Evolutionary conservation across 495 filamentous ascomycete species (phyloP).

Genomic region (Penicillium pulvis): DNA sequence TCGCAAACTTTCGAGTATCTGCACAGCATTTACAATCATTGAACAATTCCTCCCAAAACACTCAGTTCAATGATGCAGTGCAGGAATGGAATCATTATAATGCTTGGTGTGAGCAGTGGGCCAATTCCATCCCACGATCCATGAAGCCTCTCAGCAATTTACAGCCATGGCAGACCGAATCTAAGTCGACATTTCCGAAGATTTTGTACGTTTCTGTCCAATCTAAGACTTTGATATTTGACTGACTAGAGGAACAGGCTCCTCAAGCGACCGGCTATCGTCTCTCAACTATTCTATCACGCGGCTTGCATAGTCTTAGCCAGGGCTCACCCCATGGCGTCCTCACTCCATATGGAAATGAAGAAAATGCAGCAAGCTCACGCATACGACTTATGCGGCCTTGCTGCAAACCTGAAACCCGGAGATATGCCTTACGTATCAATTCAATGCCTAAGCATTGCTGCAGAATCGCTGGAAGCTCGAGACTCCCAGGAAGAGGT

Average conservation of each 20-base stretch:
- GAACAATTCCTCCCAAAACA: slow-evolving; percentile 50
- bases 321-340: slow-evolving; percentile 71
- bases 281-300: slow-evolving; percentile 91
- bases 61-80: slow-evolving; percentile 63
- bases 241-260: slow-evolving; percentile 56
- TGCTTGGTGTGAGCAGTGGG: slow-evolving; percentile 78
- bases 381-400: slow-evolving; percentile 82
- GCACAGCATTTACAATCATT: slow-evolving; percentile 61
- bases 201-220: slow-evolving; percentile 67
- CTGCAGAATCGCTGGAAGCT: slow-evolving; percentile 70
- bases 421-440: slow-evolving; percentile 75
- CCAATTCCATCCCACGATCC: slow-evolving; percentile 70
- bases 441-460: slow-evolving; percentile 75
- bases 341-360: slow-evolving; percentile 60
- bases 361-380: slow-evolving; percentile 67
- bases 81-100: slow-evolving; percentile 79
- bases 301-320: slow-evolving; percentile 78
- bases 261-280: slow-evolving; percentile 75
- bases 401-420: slow-evolving; percentile 82
- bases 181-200: slow-evolving; percentile 79
- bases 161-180: slow-evolving; percentile 64
- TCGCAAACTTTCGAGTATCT: slow-evolving; percentile 77
- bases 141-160: slow-evolving; percentile 86
- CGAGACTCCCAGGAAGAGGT: slow-evolving; percentile 80
- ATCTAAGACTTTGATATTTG: not conserved